These are phyloP conservation scores for Pythium myriotylum DNA, from an alignment of 352 stramenopile genomes.

Conservation along the genomic window DNA sequence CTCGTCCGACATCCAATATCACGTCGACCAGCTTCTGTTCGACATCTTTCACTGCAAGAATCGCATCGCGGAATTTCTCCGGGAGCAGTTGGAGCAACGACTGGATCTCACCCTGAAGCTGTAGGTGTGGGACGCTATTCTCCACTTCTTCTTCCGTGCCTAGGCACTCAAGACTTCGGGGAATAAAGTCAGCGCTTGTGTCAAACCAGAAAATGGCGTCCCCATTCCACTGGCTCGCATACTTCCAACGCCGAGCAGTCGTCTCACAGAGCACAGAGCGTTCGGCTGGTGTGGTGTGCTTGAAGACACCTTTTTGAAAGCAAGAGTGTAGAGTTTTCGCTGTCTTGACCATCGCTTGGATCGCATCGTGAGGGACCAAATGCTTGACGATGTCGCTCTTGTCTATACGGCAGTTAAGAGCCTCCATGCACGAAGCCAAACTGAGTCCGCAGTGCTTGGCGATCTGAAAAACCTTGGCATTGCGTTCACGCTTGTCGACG, in stretches of 20 bases:
- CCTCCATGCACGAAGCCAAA: conserved; percentile 20
- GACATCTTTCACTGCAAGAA: conserved; percentile 28
- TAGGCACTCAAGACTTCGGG: conserved; percentile 38
- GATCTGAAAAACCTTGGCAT: conserved; percentile 13
- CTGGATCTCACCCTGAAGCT: conserved; percentile 40
- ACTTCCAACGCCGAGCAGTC: not conserved
- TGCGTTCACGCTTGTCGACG: conserved; percentile 12
- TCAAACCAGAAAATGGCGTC: conserved; percentile 44
- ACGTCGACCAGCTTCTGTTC: conserved; percentile 38
- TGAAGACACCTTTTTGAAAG: not conserved
- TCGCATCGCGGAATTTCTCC: conserved; percentile 22
- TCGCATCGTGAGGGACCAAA: not conserved
- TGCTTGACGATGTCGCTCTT: not conserved
- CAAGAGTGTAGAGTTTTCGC: not conserved
- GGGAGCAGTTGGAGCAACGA: conserved; percentile 40
- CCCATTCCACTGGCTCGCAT: not conserved
- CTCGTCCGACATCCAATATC: conserved; percentile 37
- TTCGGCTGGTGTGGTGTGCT: conserved; percentile 5
- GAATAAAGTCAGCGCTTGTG: conserved; percentile 17
- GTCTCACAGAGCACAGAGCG: conserved; percentile 17
- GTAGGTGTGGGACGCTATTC: not conserved
- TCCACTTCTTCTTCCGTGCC: not conserved
- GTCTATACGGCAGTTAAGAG: not conserved
- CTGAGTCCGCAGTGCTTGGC: not conserved
- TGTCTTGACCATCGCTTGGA: not conserved